Evolutionary conservation across 257 asterid genomes (phyloP), one percentile per base, ranked within the genome.

Genomic region (Lavandula angustifolia): DNA sequence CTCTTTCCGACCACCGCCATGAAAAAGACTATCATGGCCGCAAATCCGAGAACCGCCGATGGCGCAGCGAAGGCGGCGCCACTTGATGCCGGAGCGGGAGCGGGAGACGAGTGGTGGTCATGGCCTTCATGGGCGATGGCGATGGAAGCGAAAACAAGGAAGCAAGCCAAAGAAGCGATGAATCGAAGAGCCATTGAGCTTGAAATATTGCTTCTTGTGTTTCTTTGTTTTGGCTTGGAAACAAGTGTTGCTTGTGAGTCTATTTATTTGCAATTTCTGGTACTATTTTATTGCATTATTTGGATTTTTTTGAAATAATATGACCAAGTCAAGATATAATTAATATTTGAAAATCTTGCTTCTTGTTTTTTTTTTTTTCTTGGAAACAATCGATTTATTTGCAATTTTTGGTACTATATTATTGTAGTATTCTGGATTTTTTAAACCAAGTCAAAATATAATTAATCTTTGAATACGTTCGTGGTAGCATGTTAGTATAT

Each of bases 71-170:
- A 16, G 49, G 73, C 73, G 22, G 67, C 76, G 7, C 49, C 70
- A 12, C 16, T 27, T 5, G 68, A 34, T 3, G 72, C 4, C 0
- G 80, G 70, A 0, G 78, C 54, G 0, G 75, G 9, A 11, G 46
- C 46, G 43, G 64, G 79, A 65, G 47, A 69, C 81, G 54, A 72
- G 73, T n/a, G 0, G 70, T 64, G 85, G 42, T 76, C 74, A 29
- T 76, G 80, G 69, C 80, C 82, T 4, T 76, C 80, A 35, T 76
- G 82, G 38, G 80, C 82, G 4, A 53, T 72, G 22, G 44, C 78
- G 4, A 35, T 31, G 13, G 69, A 62, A 27, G 46, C 68, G 27
- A 77, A 32, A 64, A 71, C 14, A 18, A 50, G 49, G 31, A 80
- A 34, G 62, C 63, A 60, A 51, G 76, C 72, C 43, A 68, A 14